Conservation (phyloP, 2,329 filamentous ascomycete genomes). For the Botryotinia narcissicola region DNA sequence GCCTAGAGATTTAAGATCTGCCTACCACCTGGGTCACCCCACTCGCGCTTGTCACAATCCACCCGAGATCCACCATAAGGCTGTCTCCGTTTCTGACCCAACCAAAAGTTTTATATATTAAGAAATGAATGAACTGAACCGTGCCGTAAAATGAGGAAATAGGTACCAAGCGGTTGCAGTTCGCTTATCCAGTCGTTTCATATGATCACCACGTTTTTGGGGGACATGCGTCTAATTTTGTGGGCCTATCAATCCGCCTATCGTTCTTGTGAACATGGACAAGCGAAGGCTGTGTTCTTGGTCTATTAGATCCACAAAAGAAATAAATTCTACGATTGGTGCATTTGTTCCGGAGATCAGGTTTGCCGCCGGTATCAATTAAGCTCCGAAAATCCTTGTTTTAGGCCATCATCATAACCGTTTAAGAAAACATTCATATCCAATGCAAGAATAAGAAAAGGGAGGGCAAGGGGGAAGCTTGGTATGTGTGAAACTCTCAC, state of each 20-base stretch:
- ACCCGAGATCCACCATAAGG: constrained; percentile 14
- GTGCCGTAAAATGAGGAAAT: not conserved
- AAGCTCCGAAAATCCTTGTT: not conserved
- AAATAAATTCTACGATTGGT: constrained; percentile 10
- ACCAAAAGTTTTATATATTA: not conserved
- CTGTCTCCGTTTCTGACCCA: constrained; percentile 12
- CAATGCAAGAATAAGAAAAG: not conserved
- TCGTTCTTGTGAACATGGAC: not conserved
- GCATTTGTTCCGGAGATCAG: not conserved
- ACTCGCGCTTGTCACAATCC: constrained; percentile 13
- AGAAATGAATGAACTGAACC: not conserved
- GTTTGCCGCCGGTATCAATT: constrained; percentile 1
- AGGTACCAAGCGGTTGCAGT: constrained; percentile 5
- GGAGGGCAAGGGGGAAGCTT: not conserved
- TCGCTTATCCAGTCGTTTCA: constrained; percentile 10
- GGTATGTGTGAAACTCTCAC: not conserved
- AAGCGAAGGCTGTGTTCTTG: constrained; percentile 11
- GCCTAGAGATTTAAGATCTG: constrained; percentile 10
- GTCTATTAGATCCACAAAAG: not conserved
- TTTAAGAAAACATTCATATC: not conserved
- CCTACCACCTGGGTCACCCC: not conserved
- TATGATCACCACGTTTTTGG: not conserved
- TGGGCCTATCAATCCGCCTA: constrained; percentile 14
- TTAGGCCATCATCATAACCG: not conserved
- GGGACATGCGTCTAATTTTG: constrained; percentile 13